Conservation (phyloP, 2,329 filamentous ascomycete genomes). For the Botrytis medusae region DNA sequence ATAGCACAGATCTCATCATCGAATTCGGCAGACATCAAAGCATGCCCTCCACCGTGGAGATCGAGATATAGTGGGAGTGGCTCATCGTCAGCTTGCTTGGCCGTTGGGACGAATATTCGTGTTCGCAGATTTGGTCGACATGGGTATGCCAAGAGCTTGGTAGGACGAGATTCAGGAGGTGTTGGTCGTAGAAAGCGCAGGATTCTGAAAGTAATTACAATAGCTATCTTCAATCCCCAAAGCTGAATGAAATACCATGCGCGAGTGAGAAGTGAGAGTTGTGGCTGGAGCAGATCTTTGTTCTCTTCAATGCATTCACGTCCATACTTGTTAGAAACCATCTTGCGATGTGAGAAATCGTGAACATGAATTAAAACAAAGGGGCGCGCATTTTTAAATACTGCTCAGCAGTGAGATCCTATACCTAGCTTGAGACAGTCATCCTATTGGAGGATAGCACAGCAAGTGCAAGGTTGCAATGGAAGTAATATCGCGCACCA, state of each 20-base stretch:
- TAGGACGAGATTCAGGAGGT: slow-evolving; percentile 20
- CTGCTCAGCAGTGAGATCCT: neutral
- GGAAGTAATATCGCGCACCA: neutral
- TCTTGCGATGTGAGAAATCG: neutral
- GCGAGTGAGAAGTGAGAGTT: slow-evolving; percentile 21
- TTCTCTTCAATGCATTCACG: neutral
- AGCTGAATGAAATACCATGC: slow-evolving; percentile 24
- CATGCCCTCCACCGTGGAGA: slow-evolving; percentile 54
- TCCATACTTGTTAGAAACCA: slow-evolving; percentile 12
- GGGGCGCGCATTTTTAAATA: neutral
- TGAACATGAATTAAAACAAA: neutral
- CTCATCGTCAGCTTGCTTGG: slow-evolving; percentile 39
- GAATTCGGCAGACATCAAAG: slow-evolving; percentile 45
- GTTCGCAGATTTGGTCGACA: slow-evolving; percentile 34
- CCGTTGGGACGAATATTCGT: slow-evolving; percentile 45
- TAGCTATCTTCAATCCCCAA: slow-evolving; percentile 23
- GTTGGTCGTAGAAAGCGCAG: slow-evolving; percentile 16
- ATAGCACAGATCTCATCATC: slow-evolving; percentile 50
- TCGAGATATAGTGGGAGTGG: slow-evolving; percentile 48
- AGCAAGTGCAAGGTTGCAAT: slow-evolving; percentile 1
- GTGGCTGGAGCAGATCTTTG: slow-evolving; percentile 18
- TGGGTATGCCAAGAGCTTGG: slow-evolving; percentile 28
- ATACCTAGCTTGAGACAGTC: neutral
- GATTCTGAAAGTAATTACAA: slow-evolving; percentile 19
- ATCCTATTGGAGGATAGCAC: slow-evolving; percentile 14